Evolutionary conservation across 371 early-diverging fungal species (phyloP).

Genomic region (Apophysomyces variabilis): DNA sequence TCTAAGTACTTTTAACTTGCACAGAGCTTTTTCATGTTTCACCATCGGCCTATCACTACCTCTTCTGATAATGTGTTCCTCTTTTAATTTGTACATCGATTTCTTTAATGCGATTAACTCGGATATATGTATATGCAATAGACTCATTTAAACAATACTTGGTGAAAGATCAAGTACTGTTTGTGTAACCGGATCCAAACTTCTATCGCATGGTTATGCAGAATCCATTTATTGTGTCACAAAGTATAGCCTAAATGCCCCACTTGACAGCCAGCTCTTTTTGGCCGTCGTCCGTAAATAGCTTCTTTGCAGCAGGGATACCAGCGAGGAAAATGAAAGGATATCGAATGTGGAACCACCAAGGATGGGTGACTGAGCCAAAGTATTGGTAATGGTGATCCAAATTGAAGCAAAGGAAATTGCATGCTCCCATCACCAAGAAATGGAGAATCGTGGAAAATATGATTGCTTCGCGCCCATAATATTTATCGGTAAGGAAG

Average conservation of each 20-base stretch:
- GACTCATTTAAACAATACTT: too few species aligned
- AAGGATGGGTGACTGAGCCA: conserved; percentile 15
- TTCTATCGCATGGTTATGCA: too few species aligned
- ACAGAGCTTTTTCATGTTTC: too few species aligned
- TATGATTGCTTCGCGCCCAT: conserved; percentile 9
- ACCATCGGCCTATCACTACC: too few species aligned
- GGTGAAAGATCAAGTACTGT: too few species aligned
- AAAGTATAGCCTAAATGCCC: conserved; percentile 10
- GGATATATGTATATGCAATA: too few species aligned
- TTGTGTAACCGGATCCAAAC: too few species aligned
- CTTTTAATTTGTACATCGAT: too few species aligned
- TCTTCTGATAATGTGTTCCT: too few species aligned
- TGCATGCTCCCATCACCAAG: conserved; percentile 16
- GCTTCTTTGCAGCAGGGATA: conserved; percentile 12
- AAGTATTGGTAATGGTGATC: conserved; percentile 16
- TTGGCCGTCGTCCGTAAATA: conserved; percentile 20
- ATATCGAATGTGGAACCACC: conserved; percentile 22
- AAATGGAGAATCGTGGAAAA: conserved; percentile 14
- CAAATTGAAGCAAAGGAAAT: conserved; percentile 16
- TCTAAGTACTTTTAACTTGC: too few species aligned
- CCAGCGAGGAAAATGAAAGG: conserved; percentile 19
- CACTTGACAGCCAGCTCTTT: conserved; percentile 13
- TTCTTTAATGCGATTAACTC: too few species aligned
- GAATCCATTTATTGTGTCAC: too few species aligned
- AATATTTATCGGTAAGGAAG: conserved; percentile 18